Percentiles rank a stretch among this genome's conserved stretches.
Conservation (phyloP, 495 filamentous ascomycete species). For the Parmelia sp. region DNA sequence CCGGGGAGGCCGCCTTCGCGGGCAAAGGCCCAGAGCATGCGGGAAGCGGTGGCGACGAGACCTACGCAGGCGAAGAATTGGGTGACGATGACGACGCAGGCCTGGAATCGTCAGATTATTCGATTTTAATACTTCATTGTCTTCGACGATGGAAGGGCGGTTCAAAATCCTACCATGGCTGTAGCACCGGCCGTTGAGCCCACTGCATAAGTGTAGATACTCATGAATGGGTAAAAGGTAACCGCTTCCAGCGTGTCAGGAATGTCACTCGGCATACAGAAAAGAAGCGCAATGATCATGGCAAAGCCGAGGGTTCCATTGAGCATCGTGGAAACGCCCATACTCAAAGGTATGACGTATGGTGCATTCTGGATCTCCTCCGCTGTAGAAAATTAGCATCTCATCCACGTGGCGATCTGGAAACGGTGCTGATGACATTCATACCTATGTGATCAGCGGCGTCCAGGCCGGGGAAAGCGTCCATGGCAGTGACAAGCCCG, state of each 20-base stretch:
- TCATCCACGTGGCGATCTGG: not conserved
- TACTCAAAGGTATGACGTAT: slow-evolving; percentile 38
- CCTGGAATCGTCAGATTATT: too few relatives aligned
- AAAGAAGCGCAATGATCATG: slow-evolving; percentile 43
- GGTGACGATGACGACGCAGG: slow-evolving; percentile 34
- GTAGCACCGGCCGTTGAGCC: slow-evolving; percentile 36
- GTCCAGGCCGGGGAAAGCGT: slow-evolving; percentile 33
- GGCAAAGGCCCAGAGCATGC: slow-evolving; percentile 50
- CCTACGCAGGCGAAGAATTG: slow-evolving; percentile 32
- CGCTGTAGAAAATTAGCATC: slow-evolving; percentile 22
- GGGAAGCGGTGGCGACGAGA: slow-evolving; percentile 41
- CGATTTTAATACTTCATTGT: too few relatives aligned
- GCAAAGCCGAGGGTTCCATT: slow-evolving; percentile 45
- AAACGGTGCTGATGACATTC: slow-evolving; percentile 10
- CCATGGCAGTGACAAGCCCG: slow-evolving; percentile 34
- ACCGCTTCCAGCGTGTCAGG: slow-evolving; percentile 27
- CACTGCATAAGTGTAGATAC: slow-evolving; percentile 40
- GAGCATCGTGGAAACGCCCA: slow-evolving; percentile 39
- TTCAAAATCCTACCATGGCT: slow-evolving; percentile 34
- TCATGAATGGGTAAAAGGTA: slow-evolving; percentile 44
- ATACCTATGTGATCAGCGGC: slow-evolving; percentile 34
- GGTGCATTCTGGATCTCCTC: slow-evolving; percentile 47
- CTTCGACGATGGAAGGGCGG: too few relatives aligned
- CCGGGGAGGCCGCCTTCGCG: slow-evolving; percentile 45
- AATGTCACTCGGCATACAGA: slow-evolving; percentile 40